A percentile compares a stretch with the other conserved stretches of the same genome.
Conservation (phyloP, 2,329 filamentous ascomycete species). For the Penicillium paneum region DNA sequence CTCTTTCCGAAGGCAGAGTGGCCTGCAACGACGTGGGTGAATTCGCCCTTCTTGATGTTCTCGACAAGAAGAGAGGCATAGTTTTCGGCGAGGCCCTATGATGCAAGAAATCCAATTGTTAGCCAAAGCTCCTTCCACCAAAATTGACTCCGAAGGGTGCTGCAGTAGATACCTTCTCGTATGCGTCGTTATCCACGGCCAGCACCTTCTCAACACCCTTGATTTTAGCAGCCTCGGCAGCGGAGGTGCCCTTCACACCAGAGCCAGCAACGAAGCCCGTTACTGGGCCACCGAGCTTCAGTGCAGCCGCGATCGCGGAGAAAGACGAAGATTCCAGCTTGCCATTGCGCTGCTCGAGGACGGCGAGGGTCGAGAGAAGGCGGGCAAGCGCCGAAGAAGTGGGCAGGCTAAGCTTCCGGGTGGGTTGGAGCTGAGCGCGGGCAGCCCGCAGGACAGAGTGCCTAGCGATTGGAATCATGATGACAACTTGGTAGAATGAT, state of each 20-base stretch:
- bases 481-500: conserved; percentile 5
- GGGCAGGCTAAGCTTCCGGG: conserved; percentile 41
- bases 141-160: background rate
- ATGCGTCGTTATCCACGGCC: conserved; percentile 80
- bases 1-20: conserved; percentile 98
- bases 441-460: conserved; percentile 43
- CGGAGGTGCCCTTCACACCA: conserved; percentile 66
- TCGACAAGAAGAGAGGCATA: conserved; percentile 89
- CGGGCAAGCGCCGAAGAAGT: conserved; percentile 59
- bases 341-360: conserved; percentile 90
- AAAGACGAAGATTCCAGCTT: conserved; percentile 79
- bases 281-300: conserved; percentile 78
- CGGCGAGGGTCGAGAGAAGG: conserved; percentile 80
- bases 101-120: background rate
- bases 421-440: conserved; percentile 46
- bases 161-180: conserved; percentile 70
- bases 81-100: conserved; percentile 83
- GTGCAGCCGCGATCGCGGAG: conserved; percentile 79
- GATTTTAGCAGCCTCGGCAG: conserved; percentile 82
- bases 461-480: conserved; percentile 38
- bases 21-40: conserved; percentile 84
- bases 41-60: conserved; percentile 94
- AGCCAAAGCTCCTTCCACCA: background rate
- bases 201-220: conserved; percentile 90
- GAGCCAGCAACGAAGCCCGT: conserved; percentile 84